A percentile compares a stretch with the other conserved stretches of the same genome.
These are phyloP conservation scores for Umbelopsis sp. DNA, from an alignment of 192 early-diverging fungal genomes.

Conservation along the genomic window DNA sequence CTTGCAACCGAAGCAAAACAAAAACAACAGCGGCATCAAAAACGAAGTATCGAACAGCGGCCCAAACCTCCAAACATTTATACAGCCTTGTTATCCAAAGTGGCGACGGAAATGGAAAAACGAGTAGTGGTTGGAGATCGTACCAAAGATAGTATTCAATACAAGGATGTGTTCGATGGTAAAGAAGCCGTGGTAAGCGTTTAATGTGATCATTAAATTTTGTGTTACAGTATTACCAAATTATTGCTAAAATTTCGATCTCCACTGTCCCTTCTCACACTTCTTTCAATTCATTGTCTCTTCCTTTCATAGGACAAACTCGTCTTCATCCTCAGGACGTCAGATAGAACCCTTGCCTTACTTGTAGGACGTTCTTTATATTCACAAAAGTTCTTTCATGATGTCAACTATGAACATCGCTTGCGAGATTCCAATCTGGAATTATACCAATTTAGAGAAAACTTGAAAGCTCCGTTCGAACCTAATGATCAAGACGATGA, in stretches of 20 bases:
- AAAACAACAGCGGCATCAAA: constrained; percentile 25
- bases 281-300: not conserved
- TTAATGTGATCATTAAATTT: not conserved
- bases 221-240: no score
- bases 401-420: constrained; percentile 83
- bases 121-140: constrained; percentile 62
- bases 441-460: constrained; percentile 78
- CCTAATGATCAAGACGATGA: constrained; percentile 9
- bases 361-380: constrained; percentile 86
- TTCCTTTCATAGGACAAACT: constrained; percentile 60
- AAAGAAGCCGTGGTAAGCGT: constrained; percentile 79
- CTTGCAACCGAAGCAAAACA: constrained; percentile 10
- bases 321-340: constrained; percentile 70
- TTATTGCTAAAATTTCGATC: no score
- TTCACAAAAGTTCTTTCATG: constrained; percentile 87
- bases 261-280: not conserved
- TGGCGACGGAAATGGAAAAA: constrained; percentile 65
- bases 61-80: constrained; percentile 46
- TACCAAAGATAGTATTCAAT: constrained; percentile 78
- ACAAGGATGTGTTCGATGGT: constrained; percentile 83
- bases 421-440: constrained; percentile 79
- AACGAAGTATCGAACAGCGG: constrained; percentile 25
- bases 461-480: constrained; percentile 2
- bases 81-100: constrained; percentile 70
- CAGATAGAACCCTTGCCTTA: constrained; percentile 85